Evolutionary conservation across 1,284 basidiomycete species (phyloP).

Genomic region (Fistulina hepatica): DNA sequence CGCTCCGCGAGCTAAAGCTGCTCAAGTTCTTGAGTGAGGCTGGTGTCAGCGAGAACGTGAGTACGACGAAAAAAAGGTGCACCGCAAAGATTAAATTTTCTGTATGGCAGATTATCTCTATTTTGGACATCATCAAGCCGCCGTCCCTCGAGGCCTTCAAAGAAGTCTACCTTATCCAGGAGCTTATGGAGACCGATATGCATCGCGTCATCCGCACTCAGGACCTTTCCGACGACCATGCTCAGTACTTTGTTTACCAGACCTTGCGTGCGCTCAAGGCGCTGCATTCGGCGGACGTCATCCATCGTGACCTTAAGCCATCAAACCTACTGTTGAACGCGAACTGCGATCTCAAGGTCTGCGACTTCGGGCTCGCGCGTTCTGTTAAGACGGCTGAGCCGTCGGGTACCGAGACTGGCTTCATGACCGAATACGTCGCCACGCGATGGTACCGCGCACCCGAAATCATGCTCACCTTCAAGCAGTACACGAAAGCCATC

Average conservation of each 20-base stretch:
- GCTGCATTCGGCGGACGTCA: conserved; percentile 87
- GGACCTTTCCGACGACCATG: conserved; percentile 83
- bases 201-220: conserved; percentile 86
- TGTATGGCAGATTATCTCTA: conserved; percentile 79
- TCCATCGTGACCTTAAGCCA: conserved; percentile 93
- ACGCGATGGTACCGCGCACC: conserved; percentile 91
- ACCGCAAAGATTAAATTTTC: conserved; percentile 9
- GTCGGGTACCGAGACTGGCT: conserved; percentile 75
- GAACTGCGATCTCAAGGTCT: conserved; percentile 93
- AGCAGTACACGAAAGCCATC: conserved; percentile 91
- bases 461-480: conserved; percentile 95
- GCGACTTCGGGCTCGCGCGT: conserved; percentile 87
- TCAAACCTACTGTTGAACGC: conserved; percentile 93
- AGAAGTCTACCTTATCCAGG: conserved; percentile 70
- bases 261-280: conserved; percentile 91
- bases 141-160: conserved; percentile 84
- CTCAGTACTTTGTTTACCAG: conserved; percentile 86
- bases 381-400: conserved; percentile 80
- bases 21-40: conserved; percentile 87
- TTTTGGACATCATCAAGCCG: conserved; percentile 91
- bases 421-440: conserved; percentile 95
- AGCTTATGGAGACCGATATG: conserved; percentile 79
- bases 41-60: conserved; percentile 85
- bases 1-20: conserved; percentile 79
- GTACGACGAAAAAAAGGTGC: conserved; percentile 22